Conservation (phyloP, 2,329 filamentous ascomycete species). For the Myriosclerotinia duriaeana region DNA sequence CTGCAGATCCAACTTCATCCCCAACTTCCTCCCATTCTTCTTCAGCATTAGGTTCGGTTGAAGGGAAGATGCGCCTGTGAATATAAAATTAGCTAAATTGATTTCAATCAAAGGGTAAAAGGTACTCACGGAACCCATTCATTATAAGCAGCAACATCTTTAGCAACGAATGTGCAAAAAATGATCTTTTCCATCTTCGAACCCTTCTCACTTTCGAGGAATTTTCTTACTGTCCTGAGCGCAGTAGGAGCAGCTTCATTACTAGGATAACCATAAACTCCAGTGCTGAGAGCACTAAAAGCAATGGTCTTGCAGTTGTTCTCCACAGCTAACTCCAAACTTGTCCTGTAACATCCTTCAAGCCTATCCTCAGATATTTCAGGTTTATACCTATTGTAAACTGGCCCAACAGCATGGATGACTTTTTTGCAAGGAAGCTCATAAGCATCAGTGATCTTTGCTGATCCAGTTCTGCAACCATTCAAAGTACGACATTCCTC, state of each 20-base stretch:
- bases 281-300: constrained; percentile 83
- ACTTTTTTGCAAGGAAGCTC: constrained; percentile 72
- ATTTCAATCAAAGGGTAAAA: background rate
- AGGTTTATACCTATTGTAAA: constrained; percentile 56
- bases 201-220: constrained; percentile 50
- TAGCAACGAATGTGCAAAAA: constrained; percentile 79
- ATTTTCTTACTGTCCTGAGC: constrained; percentile 56
- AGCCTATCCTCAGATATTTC: constrained; percentile 51
- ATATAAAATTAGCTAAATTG: constrained; percentile 11
- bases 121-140: constrained; percentile 67
- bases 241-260: constrained; percentile 70
- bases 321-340: constrained; percentile 69
- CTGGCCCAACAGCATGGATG: constrained; percentile 87
- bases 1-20: constrained; percentile 33
- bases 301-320: constrained; percentile 70
- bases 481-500: constrained; percentile 69
- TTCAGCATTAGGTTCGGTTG: constrained; percentile 40
- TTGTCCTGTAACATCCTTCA: constrained; percentile 65
- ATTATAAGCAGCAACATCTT: constrained; percentile 75
- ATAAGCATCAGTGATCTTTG: constrained; percentile 81
- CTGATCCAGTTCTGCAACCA: constrained; percentile 74
- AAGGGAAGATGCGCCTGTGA: constrained; percentile 50
- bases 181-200: constrained; percentile 67
- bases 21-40: constrained; percentile 36
- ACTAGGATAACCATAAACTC: constrained; percentile 85